These are phyloP conservation scores for Gonapodya sp. DNA, from an alignment of 192 early-diverging fungal species.

Conservation along the genomic window DNA sequence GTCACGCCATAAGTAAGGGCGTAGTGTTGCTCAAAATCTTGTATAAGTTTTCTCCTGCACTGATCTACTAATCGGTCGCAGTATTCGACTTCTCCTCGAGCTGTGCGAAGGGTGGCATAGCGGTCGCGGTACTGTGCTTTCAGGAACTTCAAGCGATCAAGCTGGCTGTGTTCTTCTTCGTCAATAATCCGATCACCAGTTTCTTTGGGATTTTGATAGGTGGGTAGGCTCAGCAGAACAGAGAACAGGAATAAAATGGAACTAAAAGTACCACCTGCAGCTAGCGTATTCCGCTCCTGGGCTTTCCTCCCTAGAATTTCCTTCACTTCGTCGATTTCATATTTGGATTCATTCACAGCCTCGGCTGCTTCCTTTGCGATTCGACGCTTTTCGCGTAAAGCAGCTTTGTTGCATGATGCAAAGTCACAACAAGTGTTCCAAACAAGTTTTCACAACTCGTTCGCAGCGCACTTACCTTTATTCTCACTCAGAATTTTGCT, in stretches of 20 bases:
- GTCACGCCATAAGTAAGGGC: background rate
- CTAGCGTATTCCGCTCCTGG: slow-evolving; percentile 13
- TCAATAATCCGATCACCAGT: slow-evolving; percentile 28
- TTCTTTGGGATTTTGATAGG: background rate
- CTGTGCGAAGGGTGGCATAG: slow-evolving; percentile 26
- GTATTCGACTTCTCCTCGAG: slow-evolving; percentile 39
- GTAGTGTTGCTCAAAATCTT: slow-evolving; percentile 51
- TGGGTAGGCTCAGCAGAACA: background rate
- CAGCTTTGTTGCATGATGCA: slow-evolving; percentile 17
- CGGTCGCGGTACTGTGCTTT: slow-evolving; percentile 33
- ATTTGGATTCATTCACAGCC: slow-evolving; percentile 31
- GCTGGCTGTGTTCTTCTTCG: slow-evolving; percentile 37
- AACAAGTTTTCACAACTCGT: no score
- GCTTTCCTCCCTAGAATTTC: slow-evolving; percentile 23
- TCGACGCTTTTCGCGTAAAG: slow-evolving; percentile 38
- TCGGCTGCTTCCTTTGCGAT: slow-evolving; percentile 32
- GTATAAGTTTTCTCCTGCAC: slow-evolving; percentile 46
- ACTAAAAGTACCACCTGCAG: slow-evolving; percentile 12
- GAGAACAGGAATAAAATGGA: background rate
- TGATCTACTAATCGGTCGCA: slow-evolving; percentile 40
- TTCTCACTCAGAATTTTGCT: slow-evolving; percentile 44
- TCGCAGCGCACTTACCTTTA: slow-evolving; percentile 42
- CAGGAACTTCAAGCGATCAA: slow-evolving; percentile 29
- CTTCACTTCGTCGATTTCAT: slow-evolving; percentile 35
- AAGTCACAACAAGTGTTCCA: no score